phyloP scores from a whole-genome alignment of 805 yeast species.

The Kodamaea sagamina region DNA sequence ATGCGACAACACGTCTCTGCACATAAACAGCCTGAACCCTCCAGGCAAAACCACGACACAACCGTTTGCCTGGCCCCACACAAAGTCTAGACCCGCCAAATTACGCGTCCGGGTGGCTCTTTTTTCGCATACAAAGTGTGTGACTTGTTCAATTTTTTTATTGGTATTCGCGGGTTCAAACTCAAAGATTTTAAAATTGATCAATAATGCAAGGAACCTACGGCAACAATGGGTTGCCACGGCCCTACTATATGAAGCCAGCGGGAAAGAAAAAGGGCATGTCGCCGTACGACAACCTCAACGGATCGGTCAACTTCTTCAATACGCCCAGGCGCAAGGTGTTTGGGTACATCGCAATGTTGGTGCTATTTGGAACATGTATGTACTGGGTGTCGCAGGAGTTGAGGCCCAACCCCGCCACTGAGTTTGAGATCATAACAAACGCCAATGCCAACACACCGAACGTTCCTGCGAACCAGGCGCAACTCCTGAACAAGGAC shows the following conservation, averaged over 20 bases:
- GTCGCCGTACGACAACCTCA: slow-evolving; percentile 37
- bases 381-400: slow-evolving; percentile 41
- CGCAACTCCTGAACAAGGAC: slow-evolving; percentile 8
- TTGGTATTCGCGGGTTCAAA: slow-evolving; percentile 1
- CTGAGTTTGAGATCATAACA: slow-evolving; percentile 26
- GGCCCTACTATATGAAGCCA: slow-evolving; percentile 51
- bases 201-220: slow-evolving; percentile 45
- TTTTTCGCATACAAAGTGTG: slow-evolving; percentile 1
- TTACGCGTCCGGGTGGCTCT: background rate
- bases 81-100: background rate
- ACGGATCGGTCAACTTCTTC: slow-evolving; percentile 30
- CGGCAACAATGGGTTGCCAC: slow-evolving; percentile 43
- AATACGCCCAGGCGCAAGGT: slow-evolving; percentile 40
- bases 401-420: slow-evolving; percentile 29
- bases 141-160: slow-evolving; percentile 12
- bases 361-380: slow-evolving; percentile 36
- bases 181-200: slow-evolving; percentile 1
- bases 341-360: slow-evolving; percentile 39
- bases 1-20: no score
- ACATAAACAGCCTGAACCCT: background rate
- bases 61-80: background rate
- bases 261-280: slow-evolving; percentile 27
- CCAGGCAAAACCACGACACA: background rate
- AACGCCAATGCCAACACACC: slow-evolving; percentile 3
- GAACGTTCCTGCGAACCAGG: no score